Evolutionary conservation across 345 rosid species (phyloP).

Genomic region (Litchi chinensis): DNA sequence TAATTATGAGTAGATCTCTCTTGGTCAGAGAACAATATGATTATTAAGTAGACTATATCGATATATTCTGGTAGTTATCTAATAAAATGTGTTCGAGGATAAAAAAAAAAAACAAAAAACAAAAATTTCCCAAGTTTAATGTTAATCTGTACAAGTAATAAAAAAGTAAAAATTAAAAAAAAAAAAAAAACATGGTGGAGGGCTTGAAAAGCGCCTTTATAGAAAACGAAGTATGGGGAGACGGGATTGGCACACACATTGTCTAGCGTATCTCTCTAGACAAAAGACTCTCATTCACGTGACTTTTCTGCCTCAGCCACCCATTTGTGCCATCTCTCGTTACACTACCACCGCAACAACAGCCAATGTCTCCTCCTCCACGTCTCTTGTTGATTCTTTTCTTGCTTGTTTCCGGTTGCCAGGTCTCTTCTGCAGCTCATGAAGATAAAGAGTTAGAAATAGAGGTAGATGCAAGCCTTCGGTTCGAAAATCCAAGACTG

Average conservation of each 20-base stretch:
- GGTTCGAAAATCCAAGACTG: slow-evolving; percentile 54
- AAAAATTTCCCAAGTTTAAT: too few species aligned
- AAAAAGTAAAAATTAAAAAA: too few species aligned
- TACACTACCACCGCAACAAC: neutral
- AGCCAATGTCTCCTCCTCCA: slow-evolving; percentile 34
- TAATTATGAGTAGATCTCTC: neutral
- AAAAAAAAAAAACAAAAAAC: too few species aligned
- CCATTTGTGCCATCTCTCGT: neutral
- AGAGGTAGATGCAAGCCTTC: slow-evolving; percentile 39
- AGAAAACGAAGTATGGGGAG: slow-evolving; percentile 28
- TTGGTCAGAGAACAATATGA: neutral
- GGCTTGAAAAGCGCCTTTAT: slow-evolving; percentile 10
- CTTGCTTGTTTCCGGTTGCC: slow-evolving; percentile 33
- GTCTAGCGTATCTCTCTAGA: slow-evolving; percentile 8
- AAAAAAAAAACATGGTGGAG: too few species aligned
- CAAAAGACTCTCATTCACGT: slow-evolving; percentile 20
- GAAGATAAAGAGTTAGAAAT: slow-evolving; percentile 19
- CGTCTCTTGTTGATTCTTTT: slow-evolving; percentile 32
- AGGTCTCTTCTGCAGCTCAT: slow-evolving; percentile 35
- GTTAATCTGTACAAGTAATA: too few species aligned
- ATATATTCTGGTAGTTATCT: too few species aligned
- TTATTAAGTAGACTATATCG: too few species aligned
- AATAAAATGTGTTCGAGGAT: too few species aligned
- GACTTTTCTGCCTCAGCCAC: slow-evolving; percentile 15
- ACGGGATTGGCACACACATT: slow-evolving; percentile 6